Evolutionary conservation across 1,139 yeast genomes (phyloP).

Genomic region (Saccharomycopsis crataegensis): DNA sequence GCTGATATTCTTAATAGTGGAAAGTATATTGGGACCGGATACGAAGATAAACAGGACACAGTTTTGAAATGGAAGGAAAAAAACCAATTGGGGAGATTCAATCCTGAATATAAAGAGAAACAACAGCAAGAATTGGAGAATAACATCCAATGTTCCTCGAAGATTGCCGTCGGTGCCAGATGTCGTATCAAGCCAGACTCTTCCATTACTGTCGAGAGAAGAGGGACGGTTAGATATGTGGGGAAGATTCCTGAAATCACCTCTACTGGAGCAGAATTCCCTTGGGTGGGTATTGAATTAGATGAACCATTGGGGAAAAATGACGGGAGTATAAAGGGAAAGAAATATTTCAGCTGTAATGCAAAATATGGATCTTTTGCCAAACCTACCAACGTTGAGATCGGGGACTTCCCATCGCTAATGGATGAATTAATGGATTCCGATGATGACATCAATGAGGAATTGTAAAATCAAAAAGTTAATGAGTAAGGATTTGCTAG

Average conservation of each 20-base stretch:
- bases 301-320: constrained; percentile 64
- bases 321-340: constrained; percentile 57
- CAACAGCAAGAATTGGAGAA: constrained; percentile 26
- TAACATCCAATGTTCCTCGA: constrained; percentile 25
- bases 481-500: neutral
- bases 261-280: constrained; percentile 27
- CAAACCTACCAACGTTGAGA: constrained; percentile 30
- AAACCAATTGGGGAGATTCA: constrained; percentile 64
- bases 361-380: constrained; percentile 57
- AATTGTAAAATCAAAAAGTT: constrained; percentile 1
- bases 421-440: constrained; percentile 1
- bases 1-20: too few relatives aligned
- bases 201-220: constrained; percentile 40
- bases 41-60: constrained; percentile 50
- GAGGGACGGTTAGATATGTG: constrained; percentile 60
- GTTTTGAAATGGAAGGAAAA: constrained; percentile 72
- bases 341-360: constrained; percentile 50
- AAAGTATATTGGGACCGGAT: constrained; percentile 58
- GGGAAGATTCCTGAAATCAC: constrained; percentile 62
- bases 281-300: constrained; percentile 78
- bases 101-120: constrained; percentile 39
- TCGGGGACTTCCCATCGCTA: constrained; percentile 15
- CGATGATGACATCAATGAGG: constrained; percentile 9
- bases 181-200: constrained; percentile 3
- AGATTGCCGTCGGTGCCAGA: constrained; percentile 30